These are phyloP conservation scores for Brachypodium distachyon DNA, from an alignment of 202 grass and related monocot species.

Conservation along the genomic window DNA sequence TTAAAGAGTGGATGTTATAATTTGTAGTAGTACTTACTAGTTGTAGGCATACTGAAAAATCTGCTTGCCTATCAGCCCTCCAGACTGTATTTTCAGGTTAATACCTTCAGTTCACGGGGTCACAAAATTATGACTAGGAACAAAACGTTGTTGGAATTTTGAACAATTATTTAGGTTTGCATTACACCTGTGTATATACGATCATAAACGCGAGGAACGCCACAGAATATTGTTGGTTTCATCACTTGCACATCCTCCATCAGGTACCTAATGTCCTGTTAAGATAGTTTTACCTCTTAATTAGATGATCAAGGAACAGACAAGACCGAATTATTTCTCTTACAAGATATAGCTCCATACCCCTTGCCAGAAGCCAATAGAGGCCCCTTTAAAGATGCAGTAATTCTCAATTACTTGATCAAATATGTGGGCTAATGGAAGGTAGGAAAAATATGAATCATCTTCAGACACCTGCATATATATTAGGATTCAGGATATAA, in stretches of 20 bases:
- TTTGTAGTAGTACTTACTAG: conserved; percentile 38
- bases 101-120: conserved; percentile 54
- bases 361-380: conserved; percentile 97
- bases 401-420: conserved; percentile 96
- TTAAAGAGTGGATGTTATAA: background rate
- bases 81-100: conserved; percentile 71
- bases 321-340: background rate
- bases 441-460: conserved; percentile 95
- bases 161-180: background rate
- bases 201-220: conserved; percentile 93
- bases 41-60: conserved; percentile 85
- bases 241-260: conserved; percentile 91
- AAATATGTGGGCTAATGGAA: conserved; percentile 97
- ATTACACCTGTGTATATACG: conserved; percentile 74
- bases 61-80: conserved; percentile 59
- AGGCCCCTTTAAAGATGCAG: conserved; percentile 95
- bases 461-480: conserved; percentile 60
- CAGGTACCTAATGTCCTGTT: conserved; percentile 79
- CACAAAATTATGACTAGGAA: background rate
- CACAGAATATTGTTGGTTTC: conserved; percentile 93
- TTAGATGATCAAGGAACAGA: background rate
- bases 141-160: background rate
- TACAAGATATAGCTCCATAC: conserved; percentile 24
- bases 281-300: background rate
- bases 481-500: background rate